Evolutionary conservation across 192 early-diverging fungal genomes (phyloP).

Genomic region (Rhizoclosmatium globosum): DNA sequence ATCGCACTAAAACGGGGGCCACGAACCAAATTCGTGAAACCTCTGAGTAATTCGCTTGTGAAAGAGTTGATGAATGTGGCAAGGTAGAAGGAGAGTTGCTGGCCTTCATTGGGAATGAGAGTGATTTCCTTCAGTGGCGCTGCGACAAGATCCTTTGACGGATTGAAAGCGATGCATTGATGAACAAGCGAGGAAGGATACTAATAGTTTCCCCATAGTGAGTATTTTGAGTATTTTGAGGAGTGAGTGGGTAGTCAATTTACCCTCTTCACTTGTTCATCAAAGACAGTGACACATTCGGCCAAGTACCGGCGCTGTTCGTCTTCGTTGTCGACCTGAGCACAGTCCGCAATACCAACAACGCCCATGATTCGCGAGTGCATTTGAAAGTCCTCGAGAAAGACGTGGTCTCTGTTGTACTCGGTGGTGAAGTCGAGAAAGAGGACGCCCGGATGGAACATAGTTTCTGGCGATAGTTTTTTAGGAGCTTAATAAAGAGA

Average conservation of each 20-base stretch:
- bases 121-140: slow-evolving; percentile 65
- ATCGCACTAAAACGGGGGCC: too few relatives aligned
- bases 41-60: slow-evolving; percentile 72
- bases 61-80: slow-evolving; percentile 81
- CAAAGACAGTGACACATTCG: slow-evolving; percentile 69
- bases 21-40: slow-evolving; percentile 72
- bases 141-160: slow-evolving; percentile 74
- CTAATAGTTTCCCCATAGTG: slow-evolving; percentile 36
- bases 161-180: slow-evolving; percentile 84
- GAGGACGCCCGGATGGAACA: slow-evolving; percentile 7
- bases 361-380: slow-evolving; percentile 75
- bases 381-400: slow-evolving; percentile 79
- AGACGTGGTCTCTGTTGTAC: slow-evolving; percentile 72
- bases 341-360: slow-evolving; percentile 84
- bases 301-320: slow-evolving; percentile 43
- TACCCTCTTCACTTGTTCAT: slow-evolving; percentile 68
- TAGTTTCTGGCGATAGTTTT: neutral
- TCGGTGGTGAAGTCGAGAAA: slow-evolving; percentile 67
- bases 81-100: slow-evolving; percentile 76
- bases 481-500: neutral
- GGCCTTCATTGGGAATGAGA: slow-evolving; percentile 83
- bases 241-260: neutral
- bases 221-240: slow-evolving; percentile 5
- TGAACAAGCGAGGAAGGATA: slow-evolving; percentile 76
- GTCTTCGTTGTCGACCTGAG: slow-evolving; percentile 54